Base-by-base conservation (phyloP, 2,329 filamentous ascomycete genomes). In the Trematosphaeria pertusa region DNA sequence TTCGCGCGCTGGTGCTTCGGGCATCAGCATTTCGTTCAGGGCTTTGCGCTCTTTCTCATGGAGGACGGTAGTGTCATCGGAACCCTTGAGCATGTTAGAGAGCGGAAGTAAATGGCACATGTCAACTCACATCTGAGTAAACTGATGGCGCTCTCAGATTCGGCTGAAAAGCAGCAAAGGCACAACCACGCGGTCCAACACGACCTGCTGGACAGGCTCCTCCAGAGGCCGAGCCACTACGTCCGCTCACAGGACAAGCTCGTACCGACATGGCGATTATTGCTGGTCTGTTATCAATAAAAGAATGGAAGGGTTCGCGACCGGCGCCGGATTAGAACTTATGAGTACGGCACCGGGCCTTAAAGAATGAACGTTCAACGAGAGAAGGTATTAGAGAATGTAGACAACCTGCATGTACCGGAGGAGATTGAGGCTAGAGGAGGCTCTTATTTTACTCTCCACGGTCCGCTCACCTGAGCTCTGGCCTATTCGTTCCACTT, bases 151-250 rank as follows among this genome's bases (percentile, higher is more conserved):
- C 44, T n/a, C 37, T 46, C 21, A 52, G 14, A 37, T 58, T 59
- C 20, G 56, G 51, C 37, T 56, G 54, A 32, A 58, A 58, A n/a
- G 48, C 54, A 18, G 56, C 54, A 46, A 59, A 59, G n/a, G 56
- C 56, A 44, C 56, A 59, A 18, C 56, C 54, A 19, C 53, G 54
- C 7, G 56, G 54, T 41, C 56, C 54, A 9, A 48, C 31, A 14
- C 53, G 47, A 8, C 50, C 50, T 19, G 43, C 44, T 35, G 56
- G 56, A 43, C 53, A 59, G 21, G 9, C 18, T 35, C 43, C 37
- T 12, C 41, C 38, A 28, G 22, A 19, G 15, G 15, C 37, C 12
- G 50, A 44, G 22, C 45, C 50, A 43, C 19, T 46, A 12, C 31
- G 36, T 5, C 50, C 45, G 38, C 50, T 54, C 15, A 59, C 46